Percentiles rank a stretch among this genome's conserved stretches.
These are phyloP conservation scores for Amyloporia xantha DNA, from an alignment of 768 basidiomycete genomes.

Conservation along the genomic window DNA sequence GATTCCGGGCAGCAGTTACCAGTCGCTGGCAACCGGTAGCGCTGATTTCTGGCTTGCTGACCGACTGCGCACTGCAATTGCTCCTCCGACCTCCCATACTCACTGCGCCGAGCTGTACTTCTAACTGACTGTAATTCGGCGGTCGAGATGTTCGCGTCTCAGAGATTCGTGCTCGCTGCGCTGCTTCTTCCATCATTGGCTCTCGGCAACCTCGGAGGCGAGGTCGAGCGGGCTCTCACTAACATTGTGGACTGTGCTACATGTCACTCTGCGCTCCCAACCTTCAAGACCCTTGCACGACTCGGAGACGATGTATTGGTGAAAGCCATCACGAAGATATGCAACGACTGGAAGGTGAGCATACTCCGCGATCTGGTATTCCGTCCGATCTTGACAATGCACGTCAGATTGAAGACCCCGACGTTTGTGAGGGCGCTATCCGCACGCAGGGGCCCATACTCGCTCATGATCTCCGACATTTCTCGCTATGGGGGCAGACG, in stretches of 20 bases:
- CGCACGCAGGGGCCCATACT: constrained; percentile 48
- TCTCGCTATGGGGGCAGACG: constrained; percentile 39
- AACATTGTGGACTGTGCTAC: constrained; percentile 6
- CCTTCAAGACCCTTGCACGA: constrained; percentile 8
- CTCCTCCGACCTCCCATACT: not conserved
- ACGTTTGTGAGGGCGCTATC: constrained; percentile 52
- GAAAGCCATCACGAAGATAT: constrained; percentile 2
- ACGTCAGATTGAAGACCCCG: constrained; percentile 39
- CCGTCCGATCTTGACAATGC: too few species aligned
- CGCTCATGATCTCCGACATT: constrained; percentile 47
- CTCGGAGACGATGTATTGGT: constrained; percentile 10
- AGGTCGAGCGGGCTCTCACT: not conserved
- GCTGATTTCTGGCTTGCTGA: not conserved
- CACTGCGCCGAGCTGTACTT: not conserved
- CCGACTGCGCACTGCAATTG: not conserved
- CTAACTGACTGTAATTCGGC: not conserved
- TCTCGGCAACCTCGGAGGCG: not conserved
- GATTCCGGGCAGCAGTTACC: not conserved
- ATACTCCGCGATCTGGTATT: too few species aligned
- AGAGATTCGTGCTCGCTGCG: not conserved
- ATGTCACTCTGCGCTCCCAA: constrained; percentile 6
- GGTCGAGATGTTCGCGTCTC: not conserved
- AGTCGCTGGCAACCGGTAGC: not conserved
- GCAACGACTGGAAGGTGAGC: constrained; percentile 4
- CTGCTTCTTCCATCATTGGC: constrained; percentile 1